Percentiles rank a stretch among this genome's conserved stretches.
phyloP scores from a whole-genome alignment of 2,329 filamentous ascomycete genomes.

The Nothopassalora personata region DNA sequence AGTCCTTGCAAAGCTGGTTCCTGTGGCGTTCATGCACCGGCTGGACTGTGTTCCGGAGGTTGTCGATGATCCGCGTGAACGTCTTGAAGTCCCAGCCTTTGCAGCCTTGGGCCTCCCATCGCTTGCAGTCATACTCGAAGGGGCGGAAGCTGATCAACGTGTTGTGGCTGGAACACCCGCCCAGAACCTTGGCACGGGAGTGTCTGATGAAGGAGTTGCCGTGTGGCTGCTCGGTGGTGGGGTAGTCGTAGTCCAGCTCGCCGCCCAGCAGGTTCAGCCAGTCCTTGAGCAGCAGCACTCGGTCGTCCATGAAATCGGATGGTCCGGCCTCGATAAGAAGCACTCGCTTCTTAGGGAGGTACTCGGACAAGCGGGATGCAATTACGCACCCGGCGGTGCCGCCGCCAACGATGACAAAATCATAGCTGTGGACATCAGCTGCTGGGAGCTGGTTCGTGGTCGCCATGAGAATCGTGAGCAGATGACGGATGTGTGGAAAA shows the following conservation, averaged over 20 bases:
- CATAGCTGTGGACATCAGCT: conserved; percentile 62
- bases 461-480: conserved; percentile 41
- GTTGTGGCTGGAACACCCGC: conserved; percentile 90
- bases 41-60: conserved; percentile 83
- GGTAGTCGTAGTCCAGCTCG: conserved; percentile 87
- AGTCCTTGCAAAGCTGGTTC: conserved; percentile 88
- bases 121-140: conserved; percentile 79
- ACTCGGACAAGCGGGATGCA: conserved; percentile 72
- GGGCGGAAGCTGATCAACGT: conserved; percentile 89
- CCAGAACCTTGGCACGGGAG: conserved; percentile 85
- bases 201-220: conserved; percentile 90
- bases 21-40: conserved; percentile 79
- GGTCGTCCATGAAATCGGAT: conserved; percentile 82
- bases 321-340: conserved; percentile 84
- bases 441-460: conserved; percentile 64
- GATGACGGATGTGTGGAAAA: not conserved
- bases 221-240: conserved; percentile 81
- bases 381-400: conserved; percentile 84
- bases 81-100: conserved; percentile 82
- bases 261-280: conserved; percentile 82
- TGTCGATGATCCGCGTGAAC: conserved; percentile 75
- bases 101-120: conserved; percentile 78
- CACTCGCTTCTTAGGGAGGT: conserved; percentile 74
- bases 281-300: conserved; percentile 78
- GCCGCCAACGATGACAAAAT: conserved; percentile 81